These are phyloP conservation scores for Phlegmacium glaucopus DNA, from an alignment of 768 basidiomycete species.

Conservation along the genomic window DNA sequence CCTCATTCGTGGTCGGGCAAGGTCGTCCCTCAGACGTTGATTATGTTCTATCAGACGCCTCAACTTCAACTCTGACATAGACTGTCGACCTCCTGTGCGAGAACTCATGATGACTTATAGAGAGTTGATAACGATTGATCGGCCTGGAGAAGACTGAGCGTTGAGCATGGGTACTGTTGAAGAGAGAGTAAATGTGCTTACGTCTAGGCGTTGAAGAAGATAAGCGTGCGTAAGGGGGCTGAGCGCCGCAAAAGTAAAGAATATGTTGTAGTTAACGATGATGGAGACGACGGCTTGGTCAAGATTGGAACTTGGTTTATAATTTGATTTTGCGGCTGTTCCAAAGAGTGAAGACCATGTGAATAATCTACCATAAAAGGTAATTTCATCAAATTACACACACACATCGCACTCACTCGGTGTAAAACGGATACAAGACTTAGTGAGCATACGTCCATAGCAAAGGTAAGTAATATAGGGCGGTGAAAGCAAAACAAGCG, in stretches of 20 bases:
- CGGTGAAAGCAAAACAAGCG: neutral
- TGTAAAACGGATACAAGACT: slow-evolving; percentile 10
- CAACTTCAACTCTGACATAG: slow-evolving; percentile 98
- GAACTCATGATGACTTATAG: slow-evolving; percentile 45
- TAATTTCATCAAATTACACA: slow-evolving; percentile 2
- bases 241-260: neutral
- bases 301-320: slow-evolving; percentile 20
- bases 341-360: slow-evolving; percentile 17
- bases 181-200: neutral
- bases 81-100: slow-evolving; percentile 67
- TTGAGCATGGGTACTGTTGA: neutral
- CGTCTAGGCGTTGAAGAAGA: neutral
- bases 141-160: neutral
- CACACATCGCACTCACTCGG: slow-evolving; percentile 10
- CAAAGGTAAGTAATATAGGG: slow-evolving; percentile 4
- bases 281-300: slow-evolving; percentile 4
- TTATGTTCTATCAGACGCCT: slow-evolving; percentile 93
- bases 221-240: neutral
- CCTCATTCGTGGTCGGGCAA: slow-evolving; percentile 82
- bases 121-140: slow-evolving; percentile 9
- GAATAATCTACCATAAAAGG: slow-evolving; percentile 12
- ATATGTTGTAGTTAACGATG: slow-evolving; percentile 18
- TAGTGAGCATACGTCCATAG: neutral
- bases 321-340: slow-evolving; percentile 24
- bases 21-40: slow-evolving; percentile 84